Base-by-base conservation (phyloP, 2,329 filamentous ascomycete species). In the Aspergillus oerlinghausenensis region DNA sequence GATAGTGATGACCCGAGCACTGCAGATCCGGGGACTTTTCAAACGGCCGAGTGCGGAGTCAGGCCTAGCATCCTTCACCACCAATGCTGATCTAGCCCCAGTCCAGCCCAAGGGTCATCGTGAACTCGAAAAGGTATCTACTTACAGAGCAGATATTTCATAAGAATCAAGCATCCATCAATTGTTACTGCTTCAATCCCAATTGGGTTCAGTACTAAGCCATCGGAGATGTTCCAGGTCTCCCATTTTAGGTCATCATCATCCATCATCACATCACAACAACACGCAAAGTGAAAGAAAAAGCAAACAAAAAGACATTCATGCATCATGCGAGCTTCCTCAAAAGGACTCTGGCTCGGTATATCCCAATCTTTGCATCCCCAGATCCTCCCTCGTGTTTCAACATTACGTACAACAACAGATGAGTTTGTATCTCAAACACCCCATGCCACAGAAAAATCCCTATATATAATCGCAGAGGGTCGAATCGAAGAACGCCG, bases 381-480 rank as follows among this genome's bases (percentile, higher is more conserved):
- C 45, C 54, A 52, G 11, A 51, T n/a, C 40, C 45, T 55, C 55
- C 49, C 47, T 45, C 48, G 55, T 19, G 43, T 29, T 38, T 61
- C 56, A 66, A 64, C 58, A 67, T 67, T 66, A 66, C 57, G 64
- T 67, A 66, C 58, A 67, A 54, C 61, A 60, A 58, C 49, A 38
- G 51, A 51, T 21, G n/a, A 23, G 42, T 23, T 45, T 19, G 42
- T 45, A 21, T 45, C 42, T 45, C 43, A 47, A 23, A 47, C 10
- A 23, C 19, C 42, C 43, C 43, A 47, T 47, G 43, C 43, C 43
- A 11, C 11, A 47, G 43, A 14, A 47, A 47, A 47, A 8, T 8
- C 43, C 43, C 43, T 14, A 26, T 23, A 47, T 47, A 47, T 23
- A 47, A 47, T 7, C 43, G 19, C 19, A 25, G 21, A 47, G 42